A percentile compares a stretch with the other conserved stretches of the same genome.
Conservation (phyloP, 495 filamentous ascomycete species). For the Neurospora sp. region DNA sequence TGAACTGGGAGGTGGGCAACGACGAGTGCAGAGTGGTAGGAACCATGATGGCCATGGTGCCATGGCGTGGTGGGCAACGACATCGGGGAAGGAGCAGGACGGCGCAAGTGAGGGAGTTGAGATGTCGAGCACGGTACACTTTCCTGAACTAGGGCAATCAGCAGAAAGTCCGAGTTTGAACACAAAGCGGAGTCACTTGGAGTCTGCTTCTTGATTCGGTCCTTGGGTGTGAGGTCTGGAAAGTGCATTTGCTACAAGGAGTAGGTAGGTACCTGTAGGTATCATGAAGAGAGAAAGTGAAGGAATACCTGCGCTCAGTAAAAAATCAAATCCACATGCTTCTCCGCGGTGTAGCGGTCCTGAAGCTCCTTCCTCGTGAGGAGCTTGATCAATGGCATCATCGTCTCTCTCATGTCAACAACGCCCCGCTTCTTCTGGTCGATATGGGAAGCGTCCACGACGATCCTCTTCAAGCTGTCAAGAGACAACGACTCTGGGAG, state of each 20-base stretch:
- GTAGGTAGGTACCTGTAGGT: background rate
- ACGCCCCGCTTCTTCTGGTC: conserved; percentile 88
- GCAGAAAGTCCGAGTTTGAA: background rate
- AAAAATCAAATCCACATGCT: conserved; percentile 49
- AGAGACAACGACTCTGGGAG: conserved; percentile 54
- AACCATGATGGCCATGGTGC: background rate
- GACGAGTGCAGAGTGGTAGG: background rate
- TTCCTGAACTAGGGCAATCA: background rate
- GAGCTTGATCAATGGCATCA: conserved; percentile 60
- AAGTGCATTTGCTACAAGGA: background rate
- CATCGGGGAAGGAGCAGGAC: background rate
- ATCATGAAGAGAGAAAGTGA: background rate
- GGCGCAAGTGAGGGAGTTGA: background rate
- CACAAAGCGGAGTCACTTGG: background rate
- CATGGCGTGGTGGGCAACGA: background rate
- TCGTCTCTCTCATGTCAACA: conserved; percentile 86
- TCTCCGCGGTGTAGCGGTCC: conserved; percentile 48
- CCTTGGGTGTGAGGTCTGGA: background rate
- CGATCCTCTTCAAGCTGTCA: conserved; percentile 60
- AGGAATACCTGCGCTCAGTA: conserved; percentile 31
- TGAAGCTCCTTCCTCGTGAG: conserved; percentile 59
- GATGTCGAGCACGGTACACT: background rate
- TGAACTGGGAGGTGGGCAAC: background rate
- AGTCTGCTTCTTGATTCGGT: background rate
- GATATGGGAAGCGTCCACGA: conserved; percentile 82